Evolutionary conservation across 768 basidiomycete species (phyloP), one percentile per base, ranked within the genome.

Genomic region (Strobilomyces dryophilus): DNA sequence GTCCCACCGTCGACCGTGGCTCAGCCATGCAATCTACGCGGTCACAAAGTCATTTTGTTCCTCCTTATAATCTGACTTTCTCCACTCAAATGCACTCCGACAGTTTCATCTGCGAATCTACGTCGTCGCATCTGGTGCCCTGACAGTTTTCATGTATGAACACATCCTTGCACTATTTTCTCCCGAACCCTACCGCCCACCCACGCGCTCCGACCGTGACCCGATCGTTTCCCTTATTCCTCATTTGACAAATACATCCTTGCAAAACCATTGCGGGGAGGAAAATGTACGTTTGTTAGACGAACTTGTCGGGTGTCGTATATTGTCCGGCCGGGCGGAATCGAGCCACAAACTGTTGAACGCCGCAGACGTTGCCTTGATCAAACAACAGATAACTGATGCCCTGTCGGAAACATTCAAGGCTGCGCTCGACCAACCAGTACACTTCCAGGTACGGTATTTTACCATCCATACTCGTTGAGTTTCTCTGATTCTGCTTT

Each of bases 51-150:
- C 53, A 55, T 74, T 69, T 45, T 31, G 17, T 47, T 37, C 41
- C 44, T 51, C 29, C 52, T 18, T 11, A 37, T 27, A 40, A 18
- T 24, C 27, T 37, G 42, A 32, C 52, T 17, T 42, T 39, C 15
- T 65, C 41, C 59, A 17, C 12, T 49, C 9, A 29, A 29, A 29
- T 29, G 29, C 29, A 29, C 15, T 40, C 18, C 47, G 51, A 50
- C 68, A 99, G 91, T 98, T 98, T 69, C 97, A 99, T 69, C 78
- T 99, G 41, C 82, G 97, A 40, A 88, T 85, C 8, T 99, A 99
- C 68, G 89, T 84, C 56, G 77, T 92, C 21, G 81, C 87, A 9
- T 81, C 82, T 2, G 90, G 89, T 7, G 85, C 86, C 24, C 76
- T 95, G 36, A 81, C 79, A 51, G 75, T 98, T 15, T 95, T 85